Base-by-base conservation (phyloP, 1,284 basidiomycete genomes). In the Trametes sp. region DNA sequence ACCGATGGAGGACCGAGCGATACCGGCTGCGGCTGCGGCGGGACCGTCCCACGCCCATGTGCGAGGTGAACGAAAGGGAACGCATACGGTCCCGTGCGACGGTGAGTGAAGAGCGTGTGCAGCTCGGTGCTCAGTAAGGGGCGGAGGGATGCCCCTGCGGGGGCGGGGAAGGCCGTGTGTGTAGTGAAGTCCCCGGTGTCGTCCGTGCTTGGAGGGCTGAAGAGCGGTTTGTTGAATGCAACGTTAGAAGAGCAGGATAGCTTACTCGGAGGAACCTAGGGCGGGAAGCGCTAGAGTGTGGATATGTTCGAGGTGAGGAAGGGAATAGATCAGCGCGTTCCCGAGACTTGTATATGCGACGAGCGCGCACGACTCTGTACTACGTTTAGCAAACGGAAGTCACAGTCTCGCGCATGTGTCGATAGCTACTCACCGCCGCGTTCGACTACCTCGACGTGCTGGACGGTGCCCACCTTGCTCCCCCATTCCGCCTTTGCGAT, bases 291-390 rank as follows among this genome's bases (percentile, higher is more conserved):
- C 75, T 36, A 87, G 63, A 0, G 80, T 82, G 67, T 86, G 81
- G 31, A 90, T 70, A 44, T 78, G 75, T 68, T 90, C 87, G 28
- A 92, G 79, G 67, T 82, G 79, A 2, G 93, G 93, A 10, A 94
- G 77, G 0, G 90, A 87, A 76, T 93, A 94, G 13, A 88, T 80
- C 7, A 88, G 74, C 0, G 79, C 85, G 26, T 84, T 81, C 8
- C 81, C 76, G 69, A 72, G 77, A 54, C 85, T 85, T 0, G 88
- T 90, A 65, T 90, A 83, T 16, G 84, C 86, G 16, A 90, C 85
- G 21, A 94, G 74, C 0, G 86, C 87, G 65, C 81, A 80, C 5
- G 84, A 85, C 49, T 84, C 87, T 90, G 26, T 24, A 52, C 38
- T n/a, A 16, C 0, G 46, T 50, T 29, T 9, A 53, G 16, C 21